These are phyloP conservation scores for Pseudonitzschia multistriata DNA, from an alignment of 108 stramenopile genomes.

Conservation along the genomic window DNA sequence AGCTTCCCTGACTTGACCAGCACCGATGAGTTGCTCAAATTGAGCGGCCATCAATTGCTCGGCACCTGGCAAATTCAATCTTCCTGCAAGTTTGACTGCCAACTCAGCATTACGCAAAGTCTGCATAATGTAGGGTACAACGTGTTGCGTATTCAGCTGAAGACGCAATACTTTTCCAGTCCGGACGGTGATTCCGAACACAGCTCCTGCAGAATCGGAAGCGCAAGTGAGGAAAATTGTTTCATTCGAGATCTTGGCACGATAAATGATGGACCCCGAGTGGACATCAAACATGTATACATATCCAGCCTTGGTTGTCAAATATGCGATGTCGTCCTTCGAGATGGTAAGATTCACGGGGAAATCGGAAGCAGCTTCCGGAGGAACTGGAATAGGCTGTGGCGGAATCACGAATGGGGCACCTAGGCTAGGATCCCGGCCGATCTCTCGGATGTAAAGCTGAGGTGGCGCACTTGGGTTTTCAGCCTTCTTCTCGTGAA, in stretches of 20 bases:
- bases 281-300: slow-evolving; percentile 97
- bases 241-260: slow-evolving; percentile 93
- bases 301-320: slow-evolving; percentile 98
- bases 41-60: slow-evolving; percentile 93
- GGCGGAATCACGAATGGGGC: slow-evolving; percentile 88
- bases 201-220: slow-evolving; percentile 79
- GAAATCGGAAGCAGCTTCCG: slow-evolving; percentile 95
- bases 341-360: slow-evolving; percentile 90
- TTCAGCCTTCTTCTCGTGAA: slow-evolving; percentile 95
- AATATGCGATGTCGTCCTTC: slow-evolving; percentile 94
- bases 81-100: slow-evolving; percentile 91
- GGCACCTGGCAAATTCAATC: slow-evolving; percentile 96
- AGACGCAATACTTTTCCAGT: slow-evolving; percentile 93
- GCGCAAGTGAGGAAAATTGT: slow-evolving; percentile 93
- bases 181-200: slow-evolving; percentile 94
- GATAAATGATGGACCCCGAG: slow-evolving; percentile 94
- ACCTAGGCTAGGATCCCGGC: slow-evolving; percentile 93
- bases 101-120: slow-evolving; percentile 92
- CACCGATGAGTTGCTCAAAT: slow-evolving; percentile 90
- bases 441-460: slow-evolving; percentile 98
- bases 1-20: slow-evolving; percentile 91
- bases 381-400: slow-evolving; percentile 88
- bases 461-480: slow-evolving; percentile 72
- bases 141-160: slow-evolving; percentile 83
- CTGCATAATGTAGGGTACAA: slow-evolving; percentile 94